Evolutionary conservation across 1,284 basidiomycete species (phyloP).

Genomic region (Butyriboletus appendiculatus): DNA sequence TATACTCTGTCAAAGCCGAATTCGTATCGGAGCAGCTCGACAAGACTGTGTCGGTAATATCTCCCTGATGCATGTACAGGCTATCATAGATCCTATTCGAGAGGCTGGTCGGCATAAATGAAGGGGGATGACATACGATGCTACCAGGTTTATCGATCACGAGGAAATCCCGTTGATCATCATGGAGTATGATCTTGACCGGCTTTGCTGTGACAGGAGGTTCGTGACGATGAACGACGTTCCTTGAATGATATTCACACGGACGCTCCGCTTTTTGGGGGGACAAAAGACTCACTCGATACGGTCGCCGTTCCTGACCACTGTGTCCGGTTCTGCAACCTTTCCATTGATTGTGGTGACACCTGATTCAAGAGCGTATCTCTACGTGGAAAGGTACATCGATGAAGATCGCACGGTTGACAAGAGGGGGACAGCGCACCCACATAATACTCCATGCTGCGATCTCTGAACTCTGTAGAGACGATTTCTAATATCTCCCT

Average conservation of each 20-base stretch:
- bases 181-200: slow-evolving; percentile 78
- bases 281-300: slow-evolving; percentile 73
- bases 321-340: slow-evolving; percentile 75
- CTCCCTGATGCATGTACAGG: slow-evolving; percentile 89
- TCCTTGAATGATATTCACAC: slow-evolving; percentile 48
- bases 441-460: slow-evolving; percentile 92
- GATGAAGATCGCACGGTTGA: background rate
- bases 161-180: slow-evolving; percentile 80
- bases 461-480: slow-evolving; percentile 88
- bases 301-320: slow-evolving; percentile 87
- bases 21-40: slow-evolving; percentile 86
- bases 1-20: slow-evolving; percentile 84
- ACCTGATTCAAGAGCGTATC: slow-evolving; percentile 91
- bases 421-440: slow-evolving; percentile 35
- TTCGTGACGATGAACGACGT: slow-evolving; percentile 94
- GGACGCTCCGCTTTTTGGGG: background rate
- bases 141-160: slow-evolving; percentile 96
- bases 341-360: slow-evolving; percentile 93
- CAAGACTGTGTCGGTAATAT: slow-evolving; percentile 85
- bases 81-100: slow-evolving; percentile 38
- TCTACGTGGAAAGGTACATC: slow-evolving; percentile 43
- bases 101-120: background rate
- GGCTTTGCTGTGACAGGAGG: slow-evolving; percentile 91
- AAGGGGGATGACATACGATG: slow-evolving; percentile 54
- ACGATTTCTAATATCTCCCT: slow-evolving; percentile 85